Base-by-base conservation (phyloP, 148 eudicot species). In the Fagopyrum esculentum region DNA sequence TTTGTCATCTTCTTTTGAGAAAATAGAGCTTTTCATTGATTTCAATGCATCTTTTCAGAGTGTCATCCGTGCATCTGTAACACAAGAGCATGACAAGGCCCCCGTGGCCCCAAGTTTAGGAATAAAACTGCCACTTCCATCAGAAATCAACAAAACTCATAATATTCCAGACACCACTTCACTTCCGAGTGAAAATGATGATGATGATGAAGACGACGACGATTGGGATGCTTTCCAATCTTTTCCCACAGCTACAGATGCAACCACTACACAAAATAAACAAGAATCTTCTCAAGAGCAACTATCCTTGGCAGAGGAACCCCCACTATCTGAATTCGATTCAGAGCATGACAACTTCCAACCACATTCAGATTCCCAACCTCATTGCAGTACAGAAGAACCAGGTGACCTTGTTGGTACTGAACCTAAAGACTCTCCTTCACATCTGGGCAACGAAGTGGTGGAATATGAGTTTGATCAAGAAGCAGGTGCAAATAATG, bases 171-270 rank as follows among this genome's bases (percentile, higher is more conserved):
- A 85, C 73, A 74, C 45, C 72, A 84, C 74, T 74, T 75, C 71
- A 49, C 83, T 46, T 57, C 78, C 77, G 56, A 72, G 71, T 61
- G 75, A 49, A 45, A 1, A 45, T 35, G 80, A 59, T 64, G 72
- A 81, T 73, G 60, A 26, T 45, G 2, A 45, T 13, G 79, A 52
- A 26, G 2, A 87, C 17, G 90, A 90, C 7, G 96, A 95, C 80
- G 99, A 95, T 81, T 95, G 99, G 99, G 99, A 92, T 79, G 75
- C 93, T 82, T 95, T 95, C 78, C 99, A 95, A 78, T 95, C 99
- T 55, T 87, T 95, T 80, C 88, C 97, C 60, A 85, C 97, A 26
- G 82, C 96, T 69, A 81, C 85, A 47, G 83, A 72, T 87, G 85
- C 84, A 80, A 74, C 68, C 74, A 51, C 69, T 73, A 55, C 81